These are phyloP conservation scores for Crithidia thermophila DNA, from an alignment of 208 protist species.

Conservation along the genomic window DNA sequence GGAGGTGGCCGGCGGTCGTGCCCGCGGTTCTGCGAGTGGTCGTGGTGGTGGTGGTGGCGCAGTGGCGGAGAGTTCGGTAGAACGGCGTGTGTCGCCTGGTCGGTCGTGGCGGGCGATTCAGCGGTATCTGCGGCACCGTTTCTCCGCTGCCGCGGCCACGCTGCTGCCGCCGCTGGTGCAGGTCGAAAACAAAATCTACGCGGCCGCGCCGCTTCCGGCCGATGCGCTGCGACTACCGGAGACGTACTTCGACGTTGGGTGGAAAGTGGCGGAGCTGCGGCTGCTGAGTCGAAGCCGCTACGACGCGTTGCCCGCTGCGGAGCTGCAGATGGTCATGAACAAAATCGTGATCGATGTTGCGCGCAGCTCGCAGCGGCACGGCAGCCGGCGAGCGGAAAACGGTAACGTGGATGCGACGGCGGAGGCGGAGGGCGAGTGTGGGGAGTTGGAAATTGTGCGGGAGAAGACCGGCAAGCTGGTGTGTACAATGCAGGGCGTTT, in stretches of 20 bases:
- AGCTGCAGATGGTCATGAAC: constrained; percentile 76
- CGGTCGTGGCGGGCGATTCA: constrained; percentile 55
- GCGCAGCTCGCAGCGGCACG: constrained; percentile 11
- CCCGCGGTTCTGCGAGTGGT: no score
- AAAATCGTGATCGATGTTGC: constrained; percentile 63
- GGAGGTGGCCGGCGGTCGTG: neutral
- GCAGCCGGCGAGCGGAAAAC: constrained; percentile 1
- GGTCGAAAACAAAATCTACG: constrained; percentile 62
- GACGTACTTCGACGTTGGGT: constrained; percentile 73
- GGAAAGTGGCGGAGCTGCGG: constrained; percentile 62
- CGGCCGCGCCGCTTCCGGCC: constrained; percentile 52
- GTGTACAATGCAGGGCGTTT: constrained; percentile 50
- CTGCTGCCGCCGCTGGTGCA: constrained; percentile 63
- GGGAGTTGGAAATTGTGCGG: constrained; percentile 41
- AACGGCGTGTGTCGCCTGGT: constrained; percentile 45
- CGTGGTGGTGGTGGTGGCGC: neutral
- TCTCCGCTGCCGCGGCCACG: constrained; percentile 16
- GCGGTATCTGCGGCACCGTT: constrained; percentile 44
- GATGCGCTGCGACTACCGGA: constrained; percentile 57
- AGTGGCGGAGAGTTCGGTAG: constrained; percentile 8
- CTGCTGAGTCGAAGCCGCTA: constrained; percentile 37
- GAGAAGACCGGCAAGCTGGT: constrained; percentile 76
- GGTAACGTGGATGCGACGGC: no score
- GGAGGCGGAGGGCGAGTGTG: neutral
- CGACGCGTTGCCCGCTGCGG: constrained; percentile 37